Evolutionary conservation across 2,329 filamentous ascomycete genomes (phyloP), one percentile per base, ranked within the genome.

Genomic region (Myrmaecium sp.): DNA sequence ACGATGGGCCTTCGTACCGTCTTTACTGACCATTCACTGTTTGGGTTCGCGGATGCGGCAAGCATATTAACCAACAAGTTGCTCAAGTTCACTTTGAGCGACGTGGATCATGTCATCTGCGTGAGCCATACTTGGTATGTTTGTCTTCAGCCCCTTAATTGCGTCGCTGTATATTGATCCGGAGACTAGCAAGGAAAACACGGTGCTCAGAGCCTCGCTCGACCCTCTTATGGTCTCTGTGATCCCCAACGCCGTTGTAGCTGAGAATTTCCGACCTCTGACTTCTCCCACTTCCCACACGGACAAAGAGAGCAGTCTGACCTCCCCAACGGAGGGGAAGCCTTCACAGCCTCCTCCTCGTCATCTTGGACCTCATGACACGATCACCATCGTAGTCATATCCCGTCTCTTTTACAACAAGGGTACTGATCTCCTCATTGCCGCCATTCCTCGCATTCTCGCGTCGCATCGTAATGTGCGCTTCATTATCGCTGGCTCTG

Each of bases 391-490:
- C 31, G 82, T 98, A 2, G 86, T 98, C 12, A 92, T 98, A 34
- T 94, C 84, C 6, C 81, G 89, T 12, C 70, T 98, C 1, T 98
- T 95, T 54, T 95, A 95, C 55, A 98, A 98, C 55, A 98, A 98
- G 51, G 89, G 89, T 32, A 95, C 82, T 2, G 91, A 98, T 49
- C 69, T 98, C 0, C 67, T 98, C n/a, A 93, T 93, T 14, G 89
- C 86, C 7, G 82, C 83, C 4, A 92, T 98, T 28, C 89, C 89
- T 1, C 74, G 84, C 25, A 93, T 98, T 28, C 67, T 95, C 15
- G 77, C 82, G 26, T 70, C 74, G 9, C 80, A 98, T 46, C 78
- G 82, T 1, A 91, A 95, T 47, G 89, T 93, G 1, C 79, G 83
- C 30, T 98, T 98, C 54, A 81, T 98, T 43, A 94, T 98, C 38